Percentiles rank a stretch among this genome's conserved stretches.
Evolutionary conservation across 2,329 filamentous ascomycete genomes (phyloP).

Genomic region (Colletotrichum echinochloae): DNA sequence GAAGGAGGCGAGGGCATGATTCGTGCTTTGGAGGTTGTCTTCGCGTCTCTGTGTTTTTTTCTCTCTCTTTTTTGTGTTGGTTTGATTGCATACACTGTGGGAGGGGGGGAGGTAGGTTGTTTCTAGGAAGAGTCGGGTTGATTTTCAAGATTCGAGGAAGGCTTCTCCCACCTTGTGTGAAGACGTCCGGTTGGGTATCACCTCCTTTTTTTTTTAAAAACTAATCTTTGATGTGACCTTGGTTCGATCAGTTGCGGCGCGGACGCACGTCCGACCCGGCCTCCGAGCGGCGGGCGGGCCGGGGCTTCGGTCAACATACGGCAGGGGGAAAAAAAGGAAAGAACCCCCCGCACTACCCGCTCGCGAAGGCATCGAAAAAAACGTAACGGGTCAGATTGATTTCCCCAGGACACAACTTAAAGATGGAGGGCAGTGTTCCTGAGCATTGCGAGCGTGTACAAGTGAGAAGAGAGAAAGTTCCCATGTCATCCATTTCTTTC

Average conservation of each 20-base stretch:
- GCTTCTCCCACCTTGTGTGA: too few relatives aligned
- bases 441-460: not conserved
- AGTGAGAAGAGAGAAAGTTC: not conserved
- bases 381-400: not conserved
- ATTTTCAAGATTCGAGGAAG: too few relatives aligned
- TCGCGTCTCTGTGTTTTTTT: not conserved
- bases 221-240: not conserved
- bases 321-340: not conserved
- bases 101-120: not conserved
- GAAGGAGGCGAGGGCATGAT: not conserved
- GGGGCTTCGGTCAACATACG: not conserved
- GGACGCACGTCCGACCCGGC: not conserved
- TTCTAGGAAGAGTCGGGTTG: not conserved
- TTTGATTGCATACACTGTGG: not conserved
- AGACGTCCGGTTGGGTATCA: not conserved
- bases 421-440: not conserved
- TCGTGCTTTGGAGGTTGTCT: not conserved
- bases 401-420: too few relatives aligned
- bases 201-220: not conserved
- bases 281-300: not conserved
- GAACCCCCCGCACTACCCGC: not conserved
- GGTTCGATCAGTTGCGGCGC: not conserved
- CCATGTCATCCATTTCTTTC: not conserved
- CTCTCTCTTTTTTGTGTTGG: not conserved
- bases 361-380: not conserved